phyloP scores from a whole-genome alignment of 2,329 filamentous ascomycete species.

The Zasmidium angulare region DNA sequence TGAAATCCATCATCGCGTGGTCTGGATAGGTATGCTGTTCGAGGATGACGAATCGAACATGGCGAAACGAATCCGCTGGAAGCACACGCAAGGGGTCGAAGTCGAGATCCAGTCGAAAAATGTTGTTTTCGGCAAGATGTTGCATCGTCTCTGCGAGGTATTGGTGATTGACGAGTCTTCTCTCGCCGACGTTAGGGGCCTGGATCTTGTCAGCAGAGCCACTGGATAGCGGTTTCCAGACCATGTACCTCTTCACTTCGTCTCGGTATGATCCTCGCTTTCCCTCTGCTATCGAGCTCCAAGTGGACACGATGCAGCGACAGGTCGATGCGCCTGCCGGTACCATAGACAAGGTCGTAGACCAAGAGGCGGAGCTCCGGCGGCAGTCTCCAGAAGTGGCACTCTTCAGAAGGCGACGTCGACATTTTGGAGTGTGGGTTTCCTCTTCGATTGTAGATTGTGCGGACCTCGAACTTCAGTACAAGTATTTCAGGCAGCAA shows the following conservation, averaged over 20 bases:
- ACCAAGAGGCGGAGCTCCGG: not conserved
- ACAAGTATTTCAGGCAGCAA: too few species aligned
- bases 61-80: not conserved
- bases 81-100: not conserved
- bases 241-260: not conserved
- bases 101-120: not conserved
- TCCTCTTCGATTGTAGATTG: too few species aligned
- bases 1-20: not conserved
- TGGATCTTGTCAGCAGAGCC: not conserved
- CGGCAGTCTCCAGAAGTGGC: slow-evolving; percentile 1
- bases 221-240: not conserved
- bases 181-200: not conserved
- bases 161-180: slow-evolving; percentile 1
- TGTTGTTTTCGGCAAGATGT: slow-evolving; percentile 2
- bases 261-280: not conserved
- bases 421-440: not conserved
- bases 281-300: not conserved
- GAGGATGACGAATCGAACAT: not conserved
- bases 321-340: not conserved
- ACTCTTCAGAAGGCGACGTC: not conserved
- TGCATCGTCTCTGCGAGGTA: slow-evolving; percentile 1
- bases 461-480: too few species aligned
- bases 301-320: not conserved
- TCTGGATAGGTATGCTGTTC: not conserved
- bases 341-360: not conserved